These are phyloP conservation scores for Sphaerulina musiva DNA, from an alignment of 2,329 filamentous ascomycete genomes.

Conservation along the genomic window DNA sequence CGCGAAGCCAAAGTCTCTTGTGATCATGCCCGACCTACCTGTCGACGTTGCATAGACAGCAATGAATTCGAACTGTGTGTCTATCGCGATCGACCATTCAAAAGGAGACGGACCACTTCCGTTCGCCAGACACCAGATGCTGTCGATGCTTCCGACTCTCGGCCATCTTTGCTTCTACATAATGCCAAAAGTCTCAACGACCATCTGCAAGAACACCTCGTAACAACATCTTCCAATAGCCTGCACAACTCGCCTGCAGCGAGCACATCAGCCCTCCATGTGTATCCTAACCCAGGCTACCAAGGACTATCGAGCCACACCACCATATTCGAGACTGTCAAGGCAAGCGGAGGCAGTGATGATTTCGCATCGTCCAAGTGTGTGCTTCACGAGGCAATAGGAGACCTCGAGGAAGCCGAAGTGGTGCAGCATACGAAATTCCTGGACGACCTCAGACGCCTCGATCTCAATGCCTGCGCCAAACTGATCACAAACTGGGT, in stretches of 20 bases:
- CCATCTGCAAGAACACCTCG: not conserved
- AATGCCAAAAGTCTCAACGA: not conserved
- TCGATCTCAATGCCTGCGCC: conserved; percentile 16
- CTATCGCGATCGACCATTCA: conserved; percentile 30
- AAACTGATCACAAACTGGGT: conserved; percentile 26
- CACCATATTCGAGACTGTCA: conserved; percentile 31
- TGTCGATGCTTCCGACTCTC: not conserved
- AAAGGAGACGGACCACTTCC: conserved; percentile 16
- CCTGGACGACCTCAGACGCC: conserved; percentile 15
- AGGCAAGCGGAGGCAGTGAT: conserved; percentile 15
- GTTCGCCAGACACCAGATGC: not conserved
- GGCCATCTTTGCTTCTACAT: not conserved
- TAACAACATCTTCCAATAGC: not conserved
- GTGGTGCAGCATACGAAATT: conserved; percentile 20
- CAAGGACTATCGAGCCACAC: conserved; percentile 31
- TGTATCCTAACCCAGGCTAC: conserved; percentile 34
- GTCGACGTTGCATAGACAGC: conserved; percentile 24
- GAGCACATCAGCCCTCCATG: conserved; percentile 12
- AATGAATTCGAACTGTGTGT: conserved; percentile 21
- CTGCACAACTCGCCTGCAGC: conserved; percentile 10
- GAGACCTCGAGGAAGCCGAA: conserved; percentile 18
- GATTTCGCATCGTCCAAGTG: not conserved
- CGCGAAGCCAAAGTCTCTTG: conserved; percentile 29
- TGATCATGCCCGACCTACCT: conserved; percentile 27
- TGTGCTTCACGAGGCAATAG: not conserved